Base-by-base conservation (phyloP, 164 flowering plant genomes). In the Echeveria elegans region DNA sequence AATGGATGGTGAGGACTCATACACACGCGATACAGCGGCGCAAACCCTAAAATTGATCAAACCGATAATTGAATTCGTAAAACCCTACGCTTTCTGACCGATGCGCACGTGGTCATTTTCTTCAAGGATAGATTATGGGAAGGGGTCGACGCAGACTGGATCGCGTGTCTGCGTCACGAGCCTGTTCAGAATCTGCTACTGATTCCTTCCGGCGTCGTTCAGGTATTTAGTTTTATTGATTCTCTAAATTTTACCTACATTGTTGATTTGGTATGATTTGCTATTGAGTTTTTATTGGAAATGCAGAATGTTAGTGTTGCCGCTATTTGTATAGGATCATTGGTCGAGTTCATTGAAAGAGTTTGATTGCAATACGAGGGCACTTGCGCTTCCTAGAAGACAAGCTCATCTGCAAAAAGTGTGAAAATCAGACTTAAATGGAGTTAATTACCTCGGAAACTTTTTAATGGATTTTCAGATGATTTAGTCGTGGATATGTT, bases 341-440 rank as follows among this genome's bases (percentile, higher is more conserved):
- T 92, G 97, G 98, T 94, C 96, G 59, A 69, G 72, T 68, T 90
- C 98, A 4, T 84, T 92, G 11, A 85, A 86, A 76, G 80, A 85
- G n/a, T 92, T 85, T 74, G 53, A 88, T 31, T 66, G 63, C 24
- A 76, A 81, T 23, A 63, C 76, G 56, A 81, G 74, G 69, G 82
- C 87, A 64, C 89, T 92, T 64, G 85, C 71, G 47, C 76, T 87
- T 74, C 87, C 86, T 43, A 80, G 86, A 63, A 82, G 80, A 30
- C 88, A 80, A 41, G 83, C 67, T 15, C 78, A 84, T 65, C 66
- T 89, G 68, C 73, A 77, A 28, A 78, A 50, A 88, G 96, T 92
- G 77, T 36, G 29, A 0, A 60, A 34, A 45, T n/a, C 32, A 4
- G 3, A n/a, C n/a, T n/a, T n/a, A n/a, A n/a, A n/a, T n/a, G n/a